These are phyloP conservation scores for Lentinus tigrinus DNA, from an alignment of 768 basidiomycete species.

Conservation along the genomic window DNA sequence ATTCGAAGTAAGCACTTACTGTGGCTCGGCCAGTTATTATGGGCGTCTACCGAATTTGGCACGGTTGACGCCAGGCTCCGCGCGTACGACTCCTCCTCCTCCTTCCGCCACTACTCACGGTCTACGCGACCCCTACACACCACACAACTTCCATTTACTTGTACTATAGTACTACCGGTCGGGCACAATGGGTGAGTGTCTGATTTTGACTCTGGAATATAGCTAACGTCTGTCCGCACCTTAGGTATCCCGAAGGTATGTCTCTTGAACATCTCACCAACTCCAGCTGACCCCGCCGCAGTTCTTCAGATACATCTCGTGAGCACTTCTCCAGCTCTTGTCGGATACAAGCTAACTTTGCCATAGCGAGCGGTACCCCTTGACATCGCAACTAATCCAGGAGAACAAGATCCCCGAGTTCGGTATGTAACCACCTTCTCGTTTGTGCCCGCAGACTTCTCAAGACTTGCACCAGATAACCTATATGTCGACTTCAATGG, in stretches of 20 bases:
- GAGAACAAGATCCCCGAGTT: conserved; percentile 99
- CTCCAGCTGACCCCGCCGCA: conserved; percentile 30
- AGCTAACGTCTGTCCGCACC: conserved; percentile 1
- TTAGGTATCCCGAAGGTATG: conserved; percentile 52
- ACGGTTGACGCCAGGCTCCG: neutral
- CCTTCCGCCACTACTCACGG: neutral
- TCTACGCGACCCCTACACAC: neutral
- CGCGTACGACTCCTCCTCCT: conserved; percentile 7
- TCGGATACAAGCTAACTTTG: conserved; percentile 1
- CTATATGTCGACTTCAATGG: conserved; percentile 94
- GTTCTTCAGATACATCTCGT: conserved; percentile 98
- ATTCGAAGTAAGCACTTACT: too few species aligned
- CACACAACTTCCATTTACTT: neutral
- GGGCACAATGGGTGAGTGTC: conserved; percentile 7
- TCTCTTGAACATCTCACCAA: neutral
- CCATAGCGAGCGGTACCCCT: conserved; percentile 89
- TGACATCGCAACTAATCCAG: conserved; percentile 96
- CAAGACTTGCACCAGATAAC: conserved; percentile 55
- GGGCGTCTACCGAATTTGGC: neutral
- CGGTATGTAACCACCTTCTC: conserved; percentile 46
- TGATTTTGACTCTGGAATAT: too few species aligned
- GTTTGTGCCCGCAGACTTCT: neutral
- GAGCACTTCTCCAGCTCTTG: conserved; percentile 29
- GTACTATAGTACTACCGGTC: conserved; percentile 2
- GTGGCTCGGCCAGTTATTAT: too few species aligned